These are phyloP conservation scores for Alisma plantagoaquatica DNA, from an alignment of 106 monocot species.

Conservation along the genomic window DNA sequence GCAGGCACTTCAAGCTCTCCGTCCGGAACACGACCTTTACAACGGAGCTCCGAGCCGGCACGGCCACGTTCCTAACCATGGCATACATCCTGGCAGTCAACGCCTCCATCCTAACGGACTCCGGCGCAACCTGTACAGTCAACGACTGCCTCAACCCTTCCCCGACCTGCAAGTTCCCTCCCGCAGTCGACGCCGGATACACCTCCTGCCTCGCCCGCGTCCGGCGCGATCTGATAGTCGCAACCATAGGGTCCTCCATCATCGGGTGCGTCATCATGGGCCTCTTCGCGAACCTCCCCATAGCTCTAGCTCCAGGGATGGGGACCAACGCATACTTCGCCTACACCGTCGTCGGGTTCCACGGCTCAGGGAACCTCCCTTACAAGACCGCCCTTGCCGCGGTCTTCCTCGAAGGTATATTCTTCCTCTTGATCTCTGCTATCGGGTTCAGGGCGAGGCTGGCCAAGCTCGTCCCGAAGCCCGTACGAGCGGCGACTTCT, in stretches of 20 bases:
- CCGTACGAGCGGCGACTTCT: slow-evolving; percentile 42
- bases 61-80: slow-evolving; percentile 56
- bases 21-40: slow-evolving; percentile 20
- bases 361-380: slow-evolving; percentile 45
- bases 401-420: slow-evolving; percentile 46
- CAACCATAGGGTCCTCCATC: slow-evolving; percentile 48
- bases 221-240: slow-evolving; percentile 57
- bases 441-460: slow-evolving; percentile 40
- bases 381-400: slow-evolving; percentile 48
- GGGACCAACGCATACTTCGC: slow-evolving; percentile 65
- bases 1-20: slow-evolving; percentile 6
- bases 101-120: slow-evolving; percentile 44
- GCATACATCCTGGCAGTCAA: slow-evolving; percentile 63
- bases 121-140: slow-evolving; percentile 44
- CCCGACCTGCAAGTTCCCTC: too few species aligned
- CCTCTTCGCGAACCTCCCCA: slow-evolving; percentile 46
- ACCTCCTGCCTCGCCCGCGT: slow-evolving; percentile 39
- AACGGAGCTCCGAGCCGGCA: slow-evolving; percentile 41
- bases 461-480: slow-evolving; percentile 35
- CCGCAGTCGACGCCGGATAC: slow-evolving; percentile 55
- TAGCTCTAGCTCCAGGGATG: slow-evolving; percentile 59
- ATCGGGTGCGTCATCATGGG: slow-evolving; percentile 61
- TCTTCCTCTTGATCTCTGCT: slow-evolving; percentile 43
- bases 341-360: slow-evolving; percentile 61
- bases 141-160: slow-evolving; percentile 33